A percentile compares a stretch with the other conserved stretches of the same genome.
Conservation (phyloP, 306 rosid genomes). For the Pterocarpus macrocarpus region DNA sequence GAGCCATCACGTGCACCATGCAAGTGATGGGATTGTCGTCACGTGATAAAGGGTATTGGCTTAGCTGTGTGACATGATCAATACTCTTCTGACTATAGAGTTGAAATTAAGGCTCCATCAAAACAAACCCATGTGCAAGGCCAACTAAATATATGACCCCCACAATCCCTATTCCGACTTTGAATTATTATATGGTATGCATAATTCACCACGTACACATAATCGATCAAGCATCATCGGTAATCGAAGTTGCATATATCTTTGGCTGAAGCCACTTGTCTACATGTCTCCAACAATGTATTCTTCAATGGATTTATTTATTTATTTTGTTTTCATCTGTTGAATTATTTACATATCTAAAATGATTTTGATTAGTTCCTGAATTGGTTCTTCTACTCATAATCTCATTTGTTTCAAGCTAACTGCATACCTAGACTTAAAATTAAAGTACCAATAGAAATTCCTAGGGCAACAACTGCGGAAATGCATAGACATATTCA, state of each 20-base stretch:
- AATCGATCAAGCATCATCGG: background rate
- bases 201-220: constrained; percentile 6
- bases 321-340: background rate
- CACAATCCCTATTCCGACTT: background rate
- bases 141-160: constrained; percentile 17
- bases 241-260: background rate
- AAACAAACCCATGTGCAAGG: constrained; percentile 48
- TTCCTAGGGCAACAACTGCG: background rate
- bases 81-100: constrained; percentile 4
- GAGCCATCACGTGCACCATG: constrained; percentile 36
- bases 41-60: constrained; percentile 45
- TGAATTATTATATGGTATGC: background rate
- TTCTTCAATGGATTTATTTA: background rate
- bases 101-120: constrained; percentile 36
- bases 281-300: constrained; percentile 10
- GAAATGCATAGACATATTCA: no score
- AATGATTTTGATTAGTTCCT: background rate
- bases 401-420: background rate
- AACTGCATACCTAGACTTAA: background rate
- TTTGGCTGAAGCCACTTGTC: constrained; percentile 23
- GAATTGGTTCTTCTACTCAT: background rate
- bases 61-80: constrained; percentile 54
- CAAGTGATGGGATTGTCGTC: background rate
- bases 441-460: background rate
- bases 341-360: constrained; percentile 1